Evolutionary conservation across 345 rosid species (phyloP), one percentile per base, ranked within the genome.

Genomic region (Hibiscus trionum): DNA sequence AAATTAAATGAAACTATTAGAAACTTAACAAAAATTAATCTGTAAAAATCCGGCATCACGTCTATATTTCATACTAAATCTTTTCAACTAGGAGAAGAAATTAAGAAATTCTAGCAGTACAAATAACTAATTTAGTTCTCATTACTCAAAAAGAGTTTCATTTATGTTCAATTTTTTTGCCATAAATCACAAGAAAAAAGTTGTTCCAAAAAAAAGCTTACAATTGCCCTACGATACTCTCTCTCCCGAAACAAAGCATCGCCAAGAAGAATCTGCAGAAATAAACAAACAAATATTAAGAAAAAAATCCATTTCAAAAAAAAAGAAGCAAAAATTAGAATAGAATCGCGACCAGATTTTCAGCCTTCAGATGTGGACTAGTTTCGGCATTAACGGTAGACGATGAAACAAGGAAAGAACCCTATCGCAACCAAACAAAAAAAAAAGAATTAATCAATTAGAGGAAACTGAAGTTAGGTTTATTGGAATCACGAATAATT

Each of bases 151-250:
- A 15, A n/a, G 19, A 24, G 7, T 65, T 21, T n/a, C 7, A 24
- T 42, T 42, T 64, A 64, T 44, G 57, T 14, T n/a, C 2, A 14
- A 6, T 3, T 47, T 26, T n/a, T 39, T 35, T 19, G 14, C 12
- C 21, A 49, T 11, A 64, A 64, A 47, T 21, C 39, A 26, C 5
- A 26, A 5, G 9, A 47, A 27, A 66, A 67, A 67, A 4, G 6
- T 26, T 15, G 53, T 26, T 27, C 61, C 26, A 27, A 26, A 59
- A 50, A 26, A 69, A 62, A 55, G 72, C 97, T 87, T 80, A 95
- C 98, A 61, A 93, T 89, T 46, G 98, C 96, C 76, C 99, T 83
- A 37, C 94, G 82, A 75, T 83, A 87, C 79, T 93, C 97, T 70
- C 94, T 80, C 73, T 87, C 91, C 11, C 90, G 94, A 82, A 85